These are phyloP conservation scores for Fusarium gaditjirri DNA, from an alignment of 2,329 filamentous ascomycete genomes.

Conservation along the genomic window DNA sequence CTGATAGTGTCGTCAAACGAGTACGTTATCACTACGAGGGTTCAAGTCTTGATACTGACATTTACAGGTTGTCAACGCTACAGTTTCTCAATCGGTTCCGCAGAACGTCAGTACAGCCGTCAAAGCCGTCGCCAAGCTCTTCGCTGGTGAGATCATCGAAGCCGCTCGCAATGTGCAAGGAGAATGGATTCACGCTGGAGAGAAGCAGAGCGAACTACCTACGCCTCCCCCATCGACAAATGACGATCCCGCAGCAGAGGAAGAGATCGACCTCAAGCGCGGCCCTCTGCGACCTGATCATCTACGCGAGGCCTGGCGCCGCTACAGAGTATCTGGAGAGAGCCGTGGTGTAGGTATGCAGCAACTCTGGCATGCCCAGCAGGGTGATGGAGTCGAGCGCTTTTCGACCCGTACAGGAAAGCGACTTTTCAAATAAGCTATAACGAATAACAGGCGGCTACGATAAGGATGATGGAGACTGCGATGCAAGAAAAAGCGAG, in stretches of 20 bases:
- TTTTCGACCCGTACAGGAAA: conserved; percentile 65
- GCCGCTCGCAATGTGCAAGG: conserved; percentile 75
- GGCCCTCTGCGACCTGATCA: conserved; percentile 79
- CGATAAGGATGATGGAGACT: neutral
- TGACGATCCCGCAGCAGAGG: conserved; percentile 45
- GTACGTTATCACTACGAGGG: conserved; percentile 53
- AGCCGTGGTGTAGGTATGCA: conserved; percentile 71
- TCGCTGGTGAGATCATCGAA: conserved; percentile 80
- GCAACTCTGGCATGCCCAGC: conserved; percentile 70
- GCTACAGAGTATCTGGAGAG: conserved; percentile 72
- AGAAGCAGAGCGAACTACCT: conserved; percentile 66
- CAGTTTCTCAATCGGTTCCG: conserved; percentile 81
- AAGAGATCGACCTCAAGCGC: conserved; percentile 48
- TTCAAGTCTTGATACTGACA: conserved; percentile 8
- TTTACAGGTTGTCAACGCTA: conserved; percentile 77
- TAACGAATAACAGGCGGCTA: neutral
- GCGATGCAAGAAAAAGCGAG: neutral
- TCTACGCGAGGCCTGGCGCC: conserved; percentile 75
- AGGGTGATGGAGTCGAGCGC: conserved; percentile 67
- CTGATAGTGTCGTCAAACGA: conserved; percentile 74
- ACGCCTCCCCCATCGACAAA: conserved; percentile 53
- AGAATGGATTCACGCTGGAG: conserved; percentile 73
- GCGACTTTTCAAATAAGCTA: conserved; percentile 62
- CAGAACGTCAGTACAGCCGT: conserved; percentile 79
- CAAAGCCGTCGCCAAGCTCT: conserved; percentile 79